These are phyloP conservation scores for Pseudogymnoascus verrucosus DNA, from an alignment of 2,329 filamentous ascomycete genomes.

Conservation along the genomic window DNA sequence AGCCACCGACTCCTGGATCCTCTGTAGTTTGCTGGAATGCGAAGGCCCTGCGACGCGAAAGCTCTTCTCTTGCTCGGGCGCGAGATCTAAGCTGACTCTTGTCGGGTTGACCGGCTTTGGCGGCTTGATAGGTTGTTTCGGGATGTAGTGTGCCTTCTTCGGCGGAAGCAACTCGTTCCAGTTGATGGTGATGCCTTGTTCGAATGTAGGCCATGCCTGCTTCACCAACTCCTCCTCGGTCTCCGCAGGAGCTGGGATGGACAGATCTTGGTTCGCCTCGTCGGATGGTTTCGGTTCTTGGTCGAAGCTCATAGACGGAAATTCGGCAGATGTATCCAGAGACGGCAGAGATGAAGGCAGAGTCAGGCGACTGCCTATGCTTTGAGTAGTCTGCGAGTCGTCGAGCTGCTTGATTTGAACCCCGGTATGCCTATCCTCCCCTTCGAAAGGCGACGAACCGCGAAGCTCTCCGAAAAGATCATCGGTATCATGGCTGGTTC, in stretches of 20 bases:
- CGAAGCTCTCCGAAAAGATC: conserved; percentile 61
- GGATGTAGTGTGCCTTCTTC: conserved; percentile 68
- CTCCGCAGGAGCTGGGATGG: conserved; percentile 62
- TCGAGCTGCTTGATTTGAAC: conserved; percentile 26
- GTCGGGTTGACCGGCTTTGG: conserved; percentile 77
- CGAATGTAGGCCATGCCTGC: conserved; percentile 73
- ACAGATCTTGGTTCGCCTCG: conserved; percentile 47
- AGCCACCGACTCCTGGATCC: conserved; percentile 43
- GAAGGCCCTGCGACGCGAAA: conserved; percentile 68
- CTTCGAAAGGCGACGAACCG: conserved; percentile 24
- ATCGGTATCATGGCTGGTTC: conserved; percentile 49
- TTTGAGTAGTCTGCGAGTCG: conserved; percentile 14
- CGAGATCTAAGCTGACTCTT: conserved; percentile 81
- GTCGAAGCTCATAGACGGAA: conserved; percentile 40
- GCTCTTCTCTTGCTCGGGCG: conserved; percentile 74
- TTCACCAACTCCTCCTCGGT: conserved; percentile 69
- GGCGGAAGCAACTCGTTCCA: conserved; percentile 79
- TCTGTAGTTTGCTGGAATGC: conserved; percentile 44
- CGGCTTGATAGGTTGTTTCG: conserved; percentile 69
- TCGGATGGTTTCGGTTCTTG: conserved; percentile 24
- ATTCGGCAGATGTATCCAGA: conserved; percentile 13
- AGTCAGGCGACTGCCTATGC: conserved; percentile 16
- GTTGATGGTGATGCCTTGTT: conserved; percentile 63
- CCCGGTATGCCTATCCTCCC: conserved; percentile 17
- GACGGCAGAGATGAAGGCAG: conserved; percentile 18